A percentile compares a stretch with the other conserved stretches of the same genome.
Conservation (phyloP, 1,284 basidiomycete species). For the Cutaneotrichosporon daszewskae region DNA sequence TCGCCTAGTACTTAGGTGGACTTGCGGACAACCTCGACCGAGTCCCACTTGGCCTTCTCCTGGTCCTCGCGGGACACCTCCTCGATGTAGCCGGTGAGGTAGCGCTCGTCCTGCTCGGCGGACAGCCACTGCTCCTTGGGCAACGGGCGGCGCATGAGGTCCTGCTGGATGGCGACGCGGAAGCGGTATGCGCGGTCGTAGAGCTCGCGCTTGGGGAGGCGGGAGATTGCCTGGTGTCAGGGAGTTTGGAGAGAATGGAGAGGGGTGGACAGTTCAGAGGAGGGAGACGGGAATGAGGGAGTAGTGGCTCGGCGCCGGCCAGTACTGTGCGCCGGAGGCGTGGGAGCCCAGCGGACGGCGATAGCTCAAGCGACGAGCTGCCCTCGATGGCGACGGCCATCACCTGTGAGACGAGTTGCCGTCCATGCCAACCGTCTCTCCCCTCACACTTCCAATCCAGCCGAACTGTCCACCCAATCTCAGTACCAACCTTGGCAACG, state of each 20-base stretch:
- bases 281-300: background rate
- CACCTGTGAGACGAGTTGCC: too few species aligned
- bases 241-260: background rate
- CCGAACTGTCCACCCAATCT: too few species aligned
- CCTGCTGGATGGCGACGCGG: slow-evolving; percentile 74
- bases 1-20: slow-evolving; percentile 5
- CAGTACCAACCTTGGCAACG: slow-evolving; percentile 72
- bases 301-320: too few species aligned
- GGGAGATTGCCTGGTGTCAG: slow-evolving; percentile 64
- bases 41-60: slow-evolving; percentile 84
- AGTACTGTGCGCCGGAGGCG: too few species aligned
- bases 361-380: too few species aligned
- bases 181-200: slow-evolving; percentile 92
- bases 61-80: slow-evolving; percentile 69
- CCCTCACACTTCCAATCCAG: slow-evolving; percentile 52
- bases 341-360: background rate
- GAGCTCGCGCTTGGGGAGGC: slow-evolving; percentile 69
- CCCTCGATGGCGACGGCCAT: too few species aligned
- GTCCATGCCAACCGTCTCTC: slow-evolving; percentile 16
- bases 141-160: slow-evolving; percentile 72
- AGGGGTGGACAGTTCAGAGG: background rate
- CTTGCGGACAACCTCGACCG: slow-evolving; percentile 50
- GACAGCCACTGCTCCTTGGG: slow-evolving; percentile 81
- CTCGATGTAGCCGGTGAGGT: slow-evolving; percentile 75
- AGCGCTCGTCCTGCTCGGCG: slow-evolving; percentile 76